These are phyloP conservation scores for Leishmania gerbilli DNA, from an alignment of 208 protist species.

Conservation along the genomic window DNA sequence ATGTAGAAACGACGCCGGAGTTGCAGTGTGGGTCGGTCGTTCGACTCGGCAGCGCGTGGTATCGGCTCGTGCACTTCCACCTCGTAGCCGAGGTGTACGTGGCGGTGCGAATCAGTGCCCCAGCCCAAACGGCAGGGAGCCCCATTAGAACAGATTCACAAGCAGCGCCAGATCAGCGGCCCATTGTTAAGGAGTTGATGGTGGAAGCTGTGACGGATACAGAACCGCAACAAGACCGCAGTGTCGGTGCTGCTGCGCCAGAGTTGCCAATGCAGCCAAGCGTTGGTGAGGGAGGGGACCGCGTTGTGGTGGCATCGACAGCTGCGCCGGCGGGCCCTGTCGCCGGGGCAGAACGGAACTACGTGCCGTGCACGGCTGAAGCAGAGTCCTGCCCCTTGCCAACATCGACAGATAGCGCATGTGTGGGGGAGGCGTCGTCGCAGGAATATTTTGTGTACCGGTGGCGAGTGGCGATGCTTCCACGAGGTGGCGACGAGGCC, in stretches of 20 bases:
- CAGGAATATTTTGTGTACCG: constrained; percentile 60
- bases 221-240: neutral
- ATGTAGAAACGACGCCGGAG: constrained; percentile 29
- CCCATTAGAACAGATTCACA: neutral
- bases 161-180: neutral
- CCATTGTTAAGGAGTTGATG: neutral
- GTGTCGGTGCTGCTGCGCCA: constrained; percentile 1
- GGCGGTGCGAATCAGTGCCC: constrained; percentile 36
- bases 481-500: constrained; percentile 47
- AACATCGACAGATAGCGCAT: neutral
- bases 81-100: constrained; percentile 79
- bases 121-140: constrained; percentile 1
- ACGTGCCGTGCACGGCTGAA: neutral
- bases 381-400: neutral
- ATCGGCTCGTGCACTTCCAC: constrained; percentile 52
- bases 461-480: constrained; percentile 51
- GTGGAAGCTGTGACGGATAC: neutral
- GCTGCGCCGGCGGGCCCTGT: neutral
- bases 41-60: constrained; percentile 37
- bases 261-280: neutral
- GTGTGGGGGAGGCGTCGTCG: neutral
- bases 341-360: neutral
- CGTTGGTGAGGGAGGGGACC: neutral
- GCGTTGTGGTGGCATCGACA: neutral
- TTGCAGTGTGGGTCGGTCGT: constrained; percentile 49